Base-by-base conservation (phyloP, 2,329 filamentous ascomycete species). In the Clonostachys byssicola region DNA sequence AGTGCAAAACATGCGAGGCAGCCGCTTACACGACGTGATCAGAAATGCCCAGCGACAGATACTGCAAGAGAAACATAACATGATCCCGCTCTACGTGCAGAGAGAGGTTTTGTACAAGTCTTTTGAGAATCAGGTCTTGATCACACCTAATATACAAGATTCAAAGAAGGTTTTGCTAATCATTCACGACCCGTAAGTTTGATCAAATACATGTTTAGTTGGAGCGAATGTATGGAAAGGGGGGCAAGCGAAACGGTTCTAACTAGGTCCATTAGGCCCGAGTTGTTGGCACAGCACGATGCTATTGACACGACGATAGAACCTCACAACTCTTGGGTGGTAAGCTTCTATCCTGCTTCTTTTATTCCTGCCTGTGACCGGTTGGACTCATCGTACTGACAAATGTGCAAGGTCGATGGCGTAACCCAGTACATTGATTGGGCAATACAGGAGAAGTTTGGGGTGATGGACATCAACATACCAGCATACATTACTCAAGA, bases 401-500 rank as follows among this genome's bases (percentile, higher is more conserved):
- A 30, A 30, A 30, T 30, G 23, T 30, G 23, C 4, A 44, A 96
- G 91, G 83, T 88, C 70, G 92, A 97, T 74, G 80, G 83, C 43
- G 79, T 91, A 42, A 83, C 84, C 59, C 80, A 83, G 30, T 96
- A 96, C 63, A 82, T 96, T 52, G 83, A 87, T 49, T 96, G 91
- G 90, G 90, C 90, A 0, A 67, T 85, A 17, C 70, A 77, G n/a
- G 79, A 89, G 49, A 82, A 79, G 14, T 95, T 92, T 58, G 89
- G 84, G 2, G 82, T 97, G 18, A 87, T 99, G 57, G 94, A 99
- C 62, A 81, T 96, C 49, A 97, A 97, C 54, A 78, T 99, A 4
- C 92, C 92, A 0, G 86, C 85, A 53, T 82, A 91, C 57, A 74
- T 92, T 43, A 85, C 85, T 2, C 75, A 78, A 17, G 73, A 81